phyloP scores from a whole-genome alignment of 139 green algal species.

The Eudorina sp. region DNA sequence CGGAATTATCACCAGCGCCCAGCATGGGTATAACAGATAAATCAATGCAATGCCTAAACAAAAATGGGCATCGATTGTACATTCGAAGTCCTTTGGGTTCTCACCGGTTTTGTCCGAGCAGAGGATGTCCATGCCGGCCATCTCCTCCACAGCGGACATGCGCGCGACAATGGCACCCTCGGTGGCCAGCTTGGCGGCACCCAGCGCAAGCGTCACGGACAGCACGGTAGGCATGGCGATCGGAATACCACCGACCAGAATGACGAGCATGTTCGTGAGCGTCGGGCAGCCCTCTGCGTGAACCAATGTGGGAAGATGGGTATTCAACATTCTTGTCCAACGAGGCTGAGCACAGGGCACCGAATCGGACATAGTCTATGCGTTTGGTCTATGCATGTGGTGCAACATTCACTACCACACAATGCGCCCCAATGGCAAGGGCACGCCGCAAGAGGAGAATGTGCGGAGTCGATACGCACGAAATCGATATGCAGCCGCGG shows the following conservation, averaged over 20 bases:
- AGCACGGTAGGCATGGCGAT: slow-evolving; percentile 96
- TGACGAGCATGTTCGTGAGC: slow-evolving; percentile 90
- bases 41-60: no score
- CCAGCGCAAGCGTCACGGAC: slow-evolving; percentile 90
- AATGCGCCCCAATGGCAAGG: no score
- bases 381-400: not conserved
- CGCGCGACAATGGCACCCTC: slow-evolving; percentile 93
- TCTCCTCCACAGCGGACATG: slow-evolving; percentile 92
- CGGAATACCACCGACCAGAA: slow-evolving; percentile 93
- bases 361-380: no score
- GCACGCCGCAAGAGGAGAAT: no score
- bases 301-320: not conserved
- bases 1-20: no score
- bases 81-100: no score
- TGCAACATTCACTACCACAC: no score
- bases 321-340: not conserved
- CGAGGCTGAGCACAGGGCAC: not conserved
- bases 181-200: slow-evolving; percentile 85
- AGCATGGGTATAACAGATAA: no score
- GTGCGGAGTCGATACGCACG: no score
- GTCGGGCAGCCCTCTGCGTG: slow-evolving; percentile 81
- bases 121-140: slow-evolving; percentile 93
- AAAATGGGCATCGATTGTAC: no score
- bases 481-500: no score
- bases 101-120: slow-evolving; percentile 93